phyloP scores from a whole-genome alignment of 495 filamentous ascomycete genomes.

The Amniculicola lignicola region DNA sequence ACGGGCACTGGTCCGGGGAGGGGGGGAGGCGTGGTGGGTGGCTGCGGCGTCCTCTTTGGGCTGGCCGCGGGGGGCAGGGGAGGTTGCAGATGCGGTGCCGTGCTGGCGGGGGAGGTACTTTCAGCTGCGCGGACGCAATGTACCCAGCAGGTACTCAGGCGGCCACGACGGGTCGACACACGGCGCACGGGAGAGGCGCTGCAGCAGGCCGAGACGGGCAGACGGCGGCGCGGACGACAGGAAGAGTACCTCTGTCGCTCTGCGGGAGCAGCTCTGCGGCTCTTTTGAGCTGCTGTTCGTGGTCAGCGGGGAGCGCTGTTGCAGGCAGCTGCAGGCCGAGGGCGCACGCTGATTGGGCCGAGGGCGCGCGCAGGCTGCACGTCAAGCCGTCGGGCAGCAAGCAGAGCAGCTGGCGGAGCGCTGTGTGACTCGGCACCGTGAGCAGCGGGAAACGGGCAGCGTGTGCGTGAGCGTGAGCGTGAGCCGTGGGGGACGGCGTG shows the following conservation, averaged over 20 bases:
- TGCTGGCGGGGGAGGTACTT: neutral
- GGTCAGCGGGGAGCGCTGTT: conserved; percentile 1
- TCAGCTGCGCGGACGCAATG: neutral
- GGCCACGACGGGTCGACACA: neutral
- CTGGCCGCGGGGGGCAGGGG: conserved; percentile 9
- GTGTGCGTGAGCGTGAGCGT: neutral
- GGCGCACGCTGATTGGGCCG: neutral
- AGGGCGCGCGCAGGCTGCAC: conserved; percentile 13
- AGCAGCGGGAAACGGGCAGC: neutral
- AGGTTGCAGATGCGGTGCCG: neutral
- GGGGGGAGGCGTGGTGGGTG: conserved; percentile 24
- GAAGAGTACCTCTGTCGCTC: conserved; percentile 19
- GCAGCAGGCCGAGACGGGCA: conserved; percentile 1
- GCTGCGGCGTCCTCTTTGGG: conserved; percentile 24
- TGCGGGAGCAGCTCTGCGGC: conserved; percentile 4
- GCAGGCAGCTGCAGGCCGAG: neutral
- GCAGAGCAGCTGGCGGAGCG: neutral
- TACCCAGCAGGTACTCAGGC: neutral
- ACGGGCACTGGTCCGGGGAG: too few species aligned
- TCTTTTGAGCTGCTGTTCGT: conserved; percentile 5
- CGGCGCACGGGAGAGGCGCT: conserved; percentile 7
- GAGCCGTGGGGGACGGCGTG: neutral
- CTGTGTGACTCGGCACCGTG: neutral
- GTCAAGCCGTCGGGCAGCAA: conserved; percentile 22
- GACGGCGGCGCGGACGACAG: conserved; percentile 17